Conservation (phyloP, 352 stramenopile species). For the Pythium sp. region DNA sequence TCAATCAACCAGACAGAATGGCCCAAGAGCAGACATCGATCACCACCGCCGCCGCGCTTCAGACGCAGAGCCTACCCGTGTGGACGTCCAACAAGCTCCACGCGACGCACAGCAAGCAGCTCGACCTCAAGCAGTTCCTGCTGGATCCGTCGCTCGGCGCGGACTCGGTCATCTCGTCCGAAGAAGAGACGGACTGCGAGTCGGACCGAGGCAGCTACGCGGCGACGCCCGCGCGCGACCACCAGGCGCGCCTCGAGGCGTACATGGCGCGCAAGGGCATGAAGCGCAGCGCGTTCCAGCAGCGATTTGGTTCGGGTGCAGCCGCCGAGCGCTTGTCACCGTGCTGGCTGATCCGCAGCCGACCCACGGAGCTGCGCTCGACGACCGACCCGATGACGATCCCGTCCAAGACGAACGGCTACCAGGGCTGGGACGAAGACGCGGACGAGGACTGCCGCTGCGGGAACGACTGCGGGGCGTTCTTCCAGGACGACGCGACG, state of each 20-base stretch:
- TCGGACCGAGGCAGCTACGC: conserved; percentile 45
- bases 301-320: conserved; percentile 10
- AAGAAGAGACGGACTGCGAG: conserved; percentile 71
- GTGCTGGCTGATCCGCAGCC: conserved; percentile 2
- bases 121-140: no score
- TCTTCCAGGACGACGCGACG: conserved; percentile 24
- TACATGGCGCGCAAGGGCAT: conserved; percentile 36
- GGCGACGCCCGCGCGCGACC: conserved; percentile 35
- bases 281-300: conserved; percentile 25
- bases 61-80: conserved; percentile 39
- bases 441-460: conserved; percentile 34
- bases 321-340: conserved; percentile 2
- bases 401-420: conserved; percentile 19
- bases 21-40: no score
- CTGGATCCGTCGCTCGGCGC: conserved; percentile 20
- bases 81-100: conserved; percentile 13
- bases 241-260: conserved; percentile 44
- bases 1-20: conserved; percentile 8
- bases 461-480: conserved; percentile 37
- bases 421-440: conserved; percentile 29
- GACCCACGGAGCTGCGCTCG: background rate
- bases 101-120: background rate
- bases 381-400: conserved; percentile 38
- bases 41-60: conserved; percentile 19
- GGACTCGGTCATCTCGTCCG: conserved; percentile 40